phyloP scores from a whole-genome alignment of 306 rosid species.

The Vigna unguiculata region DNA sequence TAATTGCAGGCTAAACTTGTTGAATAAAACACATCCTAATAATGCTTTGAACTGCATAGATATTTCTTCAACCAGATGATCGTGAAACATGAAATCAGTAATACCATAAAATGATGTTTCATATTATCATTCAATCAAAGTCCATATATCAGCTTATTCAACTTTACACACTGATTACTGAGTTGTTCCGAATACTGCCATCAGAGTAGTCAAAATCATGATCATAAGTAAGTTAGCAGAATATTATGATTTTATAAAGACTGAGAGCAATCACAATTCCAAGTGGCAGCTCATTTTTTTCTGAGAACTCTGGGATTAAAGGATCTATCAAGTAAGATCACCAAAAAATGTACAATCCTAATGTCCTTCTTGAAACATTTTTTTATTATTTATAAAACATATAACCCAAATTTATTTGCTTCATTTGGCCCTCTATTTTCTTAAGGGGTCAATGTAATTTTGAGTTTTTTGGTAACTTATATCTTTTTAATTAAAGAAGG shows the following conservation, averaged over 20 bases:
- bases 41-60: background rate
- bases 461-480: too few relatives aligned
- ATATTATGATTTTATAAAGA: background rate
- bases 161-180: background rate
- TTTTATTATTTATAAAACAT: too few relatives aligned
- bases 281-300: too few relatives aligned
- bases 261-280: background rate
- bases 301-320: too few relatives aligned
- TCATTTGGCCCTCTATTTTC: too few relatives aligned
- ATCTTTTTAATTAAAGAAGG: too few relatives aligned
- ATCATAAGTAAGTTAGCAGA: background rate
- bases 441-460: too few relatives aligned
- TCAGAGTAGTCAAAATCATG: background rate
- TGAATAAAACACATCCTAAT: background rate
- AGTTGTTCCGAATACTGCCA: background rate
- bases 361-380: too few relatives aligned
- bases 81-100: background rate
- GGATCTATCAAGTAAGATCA: too few relatives aligned
- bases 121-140: conserved; percentile 13
- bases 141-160: background rate
- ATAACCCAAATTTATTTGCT: too few relatives aligned
- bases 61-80: conserved; percentile 10
- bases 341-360: too few relatives aligned
- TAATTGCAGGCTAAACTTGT: background rate
- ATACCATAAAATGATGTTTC: background rate